These are phyloP conservation scores for Rhizopogon vesiculosus DNA, from an alignment of 768 basidiomycete species.

Conservation along the genomic window DNA sequence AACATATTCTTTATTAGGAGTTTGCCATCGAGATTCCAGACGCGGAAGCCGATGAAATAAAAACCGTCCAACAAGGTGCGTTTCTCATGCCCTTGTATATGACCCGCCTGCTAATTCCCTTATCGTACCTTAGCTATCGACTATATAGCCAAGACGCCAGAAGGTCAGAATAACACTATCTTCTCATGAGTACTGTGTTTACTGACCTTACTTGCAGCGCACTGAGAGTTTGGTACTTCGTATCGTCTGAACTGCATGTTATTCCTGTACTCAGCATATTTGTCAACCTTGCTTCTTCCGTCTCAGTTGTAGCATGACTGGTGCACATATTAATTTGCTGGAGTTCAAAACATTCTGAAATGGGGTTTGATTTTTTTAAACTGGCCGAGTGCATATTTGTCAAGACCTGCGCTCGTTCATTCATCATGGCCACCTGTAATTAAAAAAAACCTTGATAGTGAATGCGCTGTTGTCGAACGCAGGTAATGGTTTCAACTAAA, in stretches of 20 bases:
- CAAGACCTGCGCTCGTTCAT: too few species aligned
- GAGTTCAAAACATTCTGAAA: too few species aligned
- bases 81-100: slow-evolving; percentile 1
- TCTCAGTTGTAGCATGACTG: too few species aligned
- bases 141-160: slow-evolving; percentile 90
- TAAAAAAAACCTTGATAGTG: too few species aligned
- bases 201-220: slow-evolving; percentile 34
- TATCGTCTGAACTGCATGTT: slow-evolving; percentile 4
- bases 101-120: background rate
- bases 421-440: too few species aligned
- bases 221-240: slow-evolving; percentile 28
- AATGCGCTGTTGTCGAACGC: too few species aligned
- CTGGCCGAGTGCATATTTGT: too few species aligned
- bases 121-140: slow-evolving; percentile 66
- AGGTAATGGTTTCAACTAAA: too few species aligned
- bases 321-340: too few species aligned
- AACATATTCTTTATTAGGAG: slow-evolving; percentile 49
- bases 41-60: slow-evolving; percentile 91
- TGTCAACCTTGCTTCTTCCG: slow-evolving; percentile 7
- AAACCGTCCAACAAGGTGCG: slow-evolving; percentile 86
- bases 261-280: slow-evolving; percentile 16
- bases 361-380: too few species aligned
- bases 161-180: slow-evolving; percentile 46
- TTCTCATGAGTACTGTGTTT: slow-evolving; percentile 6
- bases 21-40: slow-evolving; percentile 98